A percentile compares a stretch with the other conserved stretches of the same genome.
Conservation (phyloP, 257 asterid genomes). For the Verbascum thapsus region DNA sequence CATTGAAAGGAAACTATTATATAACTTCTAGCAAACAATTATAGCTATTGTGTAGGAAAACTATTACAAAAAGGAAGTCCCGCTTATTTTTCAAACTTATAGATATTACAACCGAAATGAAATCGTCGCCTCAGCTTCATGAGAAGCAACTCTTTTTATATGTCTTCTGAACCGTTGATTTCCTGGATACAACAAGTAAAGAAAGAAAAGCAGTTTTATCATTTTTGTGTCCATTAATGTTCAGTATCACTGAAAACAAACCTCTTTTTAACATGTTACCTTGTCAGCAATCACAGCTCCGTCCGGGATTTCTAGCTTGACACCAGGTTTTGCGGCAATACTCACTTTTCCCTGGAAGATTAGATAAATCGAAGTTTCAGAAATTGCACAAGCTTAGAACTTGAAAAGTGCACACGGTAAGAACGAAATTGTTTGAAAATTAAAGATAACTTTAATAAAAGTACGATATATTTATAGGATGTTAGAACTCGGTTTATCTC, state of each 20-base stretch:
- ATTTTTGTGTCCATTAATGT: not conserved
- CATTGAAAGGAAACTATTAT: slow-evolving; percentile 9
- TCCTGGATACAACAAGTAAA: slow-evolving; percentile 50
- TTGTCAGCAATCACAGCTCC: slow-evolving; percentile 71
- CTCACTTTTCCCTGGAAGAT: slow-evolving; percentile 75
- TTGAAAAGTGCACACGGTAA: not conserved
- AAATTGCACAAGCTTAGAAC: not conserved
- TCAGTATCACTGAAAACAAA: not conserved
- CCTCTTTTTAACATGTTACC: slow-evolving; percentile 49
- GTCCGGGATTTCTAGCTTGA: slow-evolving; percentile 81
- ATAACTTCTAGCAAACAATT: not conserved
- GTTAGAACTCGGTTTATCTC: no score
- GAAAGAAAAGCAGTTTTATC: slow-evolving; percentile 6
- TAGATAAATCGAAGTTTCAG: slow-evolving; percentile 8
- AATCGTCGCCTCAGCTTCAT: slow-evolving; percentile 10
- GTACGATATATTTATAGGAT: no score
- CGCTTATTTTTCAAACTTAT: slow-evolving; percentile 32
- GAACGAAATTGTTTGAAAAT: no score
- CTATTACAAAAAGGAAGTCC: slow-evolving; percentile 7
- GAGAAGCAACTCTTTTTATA: slow-evolving; percentile 38
- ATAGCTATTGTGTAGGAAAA: slow-evolving; percentile 19
- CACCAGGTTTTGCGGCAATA: slow-evolving; percentile 73
- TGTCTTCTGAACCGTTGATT: slow-evolving; percentile 77
- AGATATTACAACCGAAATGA: slow-evolving; percentile 32
- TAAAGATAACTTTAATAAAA: no score